Base-by-base conservation (phyloP, 768 basidiomycete species). In the Hygrophoropsis aurantiaca region DNA sequence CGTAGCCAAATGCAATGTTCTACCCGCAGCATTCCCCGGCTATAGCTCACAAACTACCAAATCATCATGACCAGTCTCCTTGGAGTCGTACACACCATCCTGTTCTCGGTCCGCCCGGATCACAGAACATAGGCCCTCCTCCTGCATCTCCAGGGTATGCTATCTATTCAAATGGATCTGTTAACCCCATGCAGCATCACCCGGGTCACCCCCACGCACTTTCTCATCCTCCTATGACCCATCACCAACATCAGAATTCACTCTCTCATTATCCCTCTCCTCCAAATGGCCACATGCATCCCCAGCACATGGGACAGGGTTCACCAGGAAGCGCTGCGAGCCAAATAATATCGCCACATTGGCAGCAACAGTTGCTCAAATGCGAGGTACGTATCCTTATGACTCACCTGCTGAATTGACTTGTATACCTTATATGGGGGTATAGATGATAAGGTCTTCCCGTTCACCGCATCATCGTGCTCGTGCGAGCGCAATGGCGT, bases 401-500 rank as follows among this genome's bases (percentile, higher is more conserved):
- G 46, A 32, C 43, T 18, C 53, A 42, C 49, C 54, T 55, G n/a
- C 53, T 46, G 51, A 46, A 40, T 53, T 46, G 38, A 37, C 49
- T 44, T 38, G 49, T 40, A 39, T 45, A 56, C 54, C 52, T 56
- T 56, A 59, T 57, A 46, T 46, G 50, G 51, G 59, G 18, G 44
- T 46, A 47, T 47, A 94, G 90, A 83, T 90, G 72, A 82, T 88
- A 51, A 85, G 95, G 58, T 80, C 84, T 26, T 85, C 90, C 20
- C 84, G 87, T 47, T 87, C 90, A 3, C 91, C 93, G 0, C 94
- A 97, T 65, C 94, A 97, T 61, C 85, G 95, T 44, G 97, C 97
- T 11, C 80, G 94, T 40, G 87, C 92, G n/a, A 94, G 88, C 50
- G 94, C 94, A 41, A 86, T 97, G 79, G 90, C 93, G 27, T 87